Percentiles rank a stretch among this genome's conserved stretches.
These are phyloP conservation scores for Naganishia cerealis DNA, from an alignment of 1,284 basidiomycete species.

Conservation along the genomic window DNA sequence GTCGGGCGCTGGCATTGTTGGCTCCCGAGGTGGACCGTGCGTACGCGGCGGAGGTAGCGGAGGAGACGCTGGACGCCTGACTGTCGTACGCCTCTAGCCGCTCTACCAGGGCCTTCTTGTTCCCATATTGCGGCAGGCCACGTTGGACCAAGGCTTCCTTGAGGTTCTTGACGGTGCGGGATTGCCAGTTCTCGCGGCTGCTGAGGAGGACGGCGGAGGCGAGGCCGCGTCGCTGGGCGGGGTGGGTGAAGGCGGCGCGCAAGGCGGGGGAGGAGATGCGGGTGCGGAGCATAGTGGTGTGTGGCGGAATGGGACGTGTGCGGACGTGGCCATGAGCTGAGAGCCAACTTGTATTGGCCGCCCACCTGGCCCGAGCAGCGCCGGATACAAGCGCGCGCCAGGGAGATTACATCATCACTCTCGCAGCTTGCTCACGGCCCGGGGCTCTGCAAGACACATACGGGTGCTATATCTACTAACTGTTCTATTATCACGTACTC, in stretches of 20 bases:
- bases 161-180: constrained; percentile 62
- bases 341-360: neutral
- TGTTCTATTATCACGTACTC: no score
- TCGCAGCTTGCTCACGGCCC: no score
- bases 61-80: constrained; percentile 6
- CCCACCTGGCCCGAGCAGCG: constrained; percentile 15
- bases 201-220: constrained; percentile 69
- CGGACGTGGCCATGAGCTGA: no score
- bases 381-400: constrained; percentile 19
- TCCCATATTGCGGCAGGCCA: constrained; percentile 66
- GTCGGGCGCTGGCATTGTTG: constrained; percentile 13
- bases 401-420: no score
- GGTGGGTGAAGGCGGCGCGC: constrained; percentile 31
- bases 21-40: constrained; percentile 14
- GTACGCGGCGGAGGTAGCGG: constrained; percentile 13
- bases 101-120: constrained; percentile 62
- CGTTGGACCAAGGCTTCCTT: constrained; percentile 66
- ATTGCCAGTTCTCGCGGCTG: constrained; percentile 63
- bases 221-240: constrained; percentile 45
- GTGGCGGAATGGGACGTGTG: no score
- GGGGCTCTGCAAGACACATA: no score
- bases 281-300: constrained; percentile 46
- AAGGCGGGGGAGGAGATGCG: constrained; percentile 35
- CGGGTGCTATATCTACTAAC: no score
- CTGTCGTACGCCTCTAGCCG: constrained; percentile 56